A percentile compares a stretch with the other conserved stretches of the same genome.
Evolutionary conservation across 2,329 filamentous ascomycete species (phyloP).

Genomic region (Emmonsia crescens): DNA sequence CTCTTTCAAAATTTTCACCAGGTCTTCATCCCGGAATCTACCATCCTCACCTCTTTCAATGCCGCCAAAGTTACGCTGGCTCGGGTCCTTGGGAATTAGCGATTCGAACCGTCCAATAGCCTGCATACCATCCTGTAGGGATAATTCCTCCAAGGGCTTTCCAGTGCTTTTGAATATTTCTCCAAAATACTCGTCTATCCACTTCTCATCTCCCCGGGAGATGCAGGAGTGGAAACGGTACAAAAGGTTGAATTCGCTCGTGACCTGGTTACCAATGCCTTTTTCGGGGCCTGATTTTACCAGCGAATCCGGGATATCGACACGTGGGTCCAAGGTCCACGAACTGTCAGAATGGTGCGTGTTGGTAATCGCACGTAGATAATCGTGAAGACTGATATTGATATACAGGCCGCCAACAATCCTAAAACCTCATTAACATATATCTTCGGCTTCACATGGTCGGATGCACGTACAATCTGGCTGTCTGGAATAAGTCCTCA

Average conservation of each 20-base stretch:
- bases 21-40: constrained; percentile 55
- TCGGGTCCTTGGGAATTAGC: constrained; percentile 49
- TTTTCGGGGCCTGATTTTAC: constrained; percentile 22
- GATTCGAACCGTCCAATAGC: constrained; percentile 48
- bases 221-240: constrained; percentile 54
- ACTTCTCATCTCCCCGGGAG: constrained; percentile 55
- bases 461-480: constrained; percentile 17
- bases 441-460: not conserved
- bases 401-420: constrained; percentile 21
- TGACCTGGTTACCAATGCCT: constrained; percentile 41
- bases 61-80: constrained; percentile 49
- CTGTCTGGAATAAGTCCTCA: constrained; percentile 25
- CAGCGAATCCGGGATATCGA: constrained; percentile 15
- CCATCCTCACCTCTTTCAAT: constrained; percentile 50
- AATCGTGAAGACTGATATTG: constrained; percentile 25
- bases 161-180: constrained; percentile 10
- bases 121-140: constrained; percentile 22
- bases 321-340: constrained; percentile 35
- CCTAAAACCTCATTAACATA: constrained; percentile 6
- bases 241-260: constrained; percentile 42
- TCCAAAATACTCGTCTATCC: constrained; percentile 54
- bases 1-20: constrained; percentile 52
- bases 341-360: constrained; percentile 30
- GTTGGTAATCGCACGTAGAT: constrained; percentile 20
- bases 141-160: constrained; percentile 11